Evolutionary conservation across 1,139 yeast species (phyloP).

Genomic region (Hanseniaspora sp.): DNA sequence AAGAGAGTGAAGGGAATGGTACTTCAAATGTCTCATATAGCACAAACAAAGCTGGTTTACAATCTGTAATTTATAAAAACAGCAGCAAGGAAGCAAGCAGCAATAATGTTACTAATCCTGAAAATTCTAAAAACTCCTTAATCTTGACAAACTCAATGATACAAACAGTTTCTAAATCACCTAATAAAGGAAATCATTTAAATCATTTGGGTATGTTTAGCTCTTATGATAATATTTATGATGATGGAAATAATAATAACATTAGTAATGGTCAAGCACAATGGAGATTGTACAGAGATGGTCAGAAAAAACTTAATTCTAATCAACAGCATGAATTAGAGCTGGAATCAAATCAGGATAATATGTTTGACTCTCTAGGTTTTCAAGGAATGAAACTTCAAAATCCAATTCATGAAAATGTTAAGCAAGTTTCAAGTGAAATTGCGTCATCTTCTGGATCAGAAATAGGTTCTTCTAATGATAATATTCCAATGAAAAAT

Average conservation of each 20-base stretch:
- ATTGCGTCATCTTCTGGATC: neutral
- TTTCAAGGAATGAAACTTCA: neutral
- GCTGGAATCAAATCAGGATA: neutral
- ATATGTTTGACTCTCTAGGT: neutral
- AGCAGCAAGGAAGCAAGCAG: neutral
- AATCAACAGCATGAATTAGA: neutral
- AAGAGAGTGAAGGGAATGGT: too few relatives aligned
- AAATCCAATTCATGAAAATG: slow-evolving; percentile 14
- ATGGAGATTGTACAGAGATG: neutral
- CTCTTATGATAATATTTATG: neutral
- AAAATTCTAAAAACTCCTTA: neutral
- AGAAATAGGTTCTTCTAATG: neutral
- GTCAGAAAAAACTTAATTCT: neutral
- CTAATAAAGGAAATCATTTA: neutral
- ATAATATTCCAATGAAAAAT: neutral
- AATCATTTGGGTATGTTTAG: neutral
- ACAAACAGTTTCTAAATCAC: slow-evolving; percentile 12
- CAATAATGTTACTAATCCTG: neutral
- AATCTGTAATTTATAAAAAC: slow-evolving; percentile 11
- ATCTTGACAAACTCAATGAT: slow-evolving; percentile 5
- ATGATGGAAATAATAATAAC: neutral
- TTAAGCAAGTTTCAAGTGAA: slow-evolving; percentile 7
- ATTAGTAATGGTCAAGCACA: neutral
- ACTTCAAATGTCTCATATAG: neutral
- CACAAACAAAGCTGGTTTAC: slow-evolving; percentile 1